Percentiles rank a stretch among this genome's conserved stretches.
Conservation (phyloP, 148 eudicot species). For the Persicaria tinctoria region DNA sequence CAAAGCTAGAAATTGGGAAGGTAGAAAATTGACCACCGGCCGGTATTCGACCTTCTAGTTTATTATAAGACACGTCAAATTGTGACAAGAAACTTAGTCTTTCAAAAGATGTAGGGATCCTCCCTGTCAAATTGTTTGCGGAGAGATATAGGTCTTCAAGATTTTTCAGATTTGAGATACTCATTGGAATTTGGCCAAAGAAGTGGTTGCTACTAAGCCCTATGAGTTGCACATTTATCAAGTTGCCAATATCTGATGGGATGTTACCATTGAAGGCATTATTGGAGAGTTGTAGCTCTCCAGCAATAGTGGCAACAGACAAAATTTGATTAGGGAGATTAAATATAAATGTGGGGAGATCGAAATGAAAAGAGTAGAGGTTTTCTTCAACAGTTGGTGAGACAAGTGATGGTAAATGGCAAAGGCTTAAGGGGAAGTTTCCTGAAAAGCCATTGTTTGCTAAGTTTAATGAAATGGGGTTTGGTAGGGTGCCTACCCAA, state of each 20-base stretch:
- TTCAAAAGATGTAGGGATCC: background rate
- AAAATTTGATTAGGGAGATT: too few species aligned
- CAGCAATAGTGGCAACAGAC: too few species aligned
- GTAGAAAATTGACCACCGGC: too few species aligned
- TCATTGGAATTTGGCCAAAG: too few species aligned
- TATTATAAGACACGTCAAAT: background rate
- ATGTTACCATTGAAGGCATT: background rate
- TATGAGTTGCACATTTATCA: background rate
- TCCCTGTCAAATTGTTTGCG: background rate
- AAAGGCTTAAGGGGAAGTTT: slow-evolving; percentile 40
- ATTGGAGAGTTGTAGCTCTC: too few species aligned
- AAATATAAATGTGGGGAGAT: too few species aligned
- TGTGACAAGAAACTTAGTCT: background rate
- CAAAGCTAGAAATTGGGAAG: too few species aligned
- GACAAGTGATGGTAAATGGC: slow-evolving; percentile 30
- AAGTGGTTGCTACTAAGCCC: background rate
- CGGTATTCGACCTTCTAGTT: background rate
- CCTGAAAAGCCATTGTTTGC: slow-evolving; percentile 51
- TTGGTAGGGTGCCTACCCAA: slow-evolving; percentile 52
- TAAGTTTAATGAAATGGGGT: slow-evolving; percentile 61
- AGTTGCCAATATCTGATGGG: background rate
- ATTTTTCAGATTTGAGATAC: background rate
- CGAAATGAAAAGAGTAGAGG: too few species aligned
- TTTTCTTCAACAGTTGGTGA: background rate
- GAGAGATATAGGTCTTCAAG: background rate